Evolutionary conservation across 192 early-diverging fungal species (phyloP).

Genomic region (Gonapodya prolifera): DNA sequence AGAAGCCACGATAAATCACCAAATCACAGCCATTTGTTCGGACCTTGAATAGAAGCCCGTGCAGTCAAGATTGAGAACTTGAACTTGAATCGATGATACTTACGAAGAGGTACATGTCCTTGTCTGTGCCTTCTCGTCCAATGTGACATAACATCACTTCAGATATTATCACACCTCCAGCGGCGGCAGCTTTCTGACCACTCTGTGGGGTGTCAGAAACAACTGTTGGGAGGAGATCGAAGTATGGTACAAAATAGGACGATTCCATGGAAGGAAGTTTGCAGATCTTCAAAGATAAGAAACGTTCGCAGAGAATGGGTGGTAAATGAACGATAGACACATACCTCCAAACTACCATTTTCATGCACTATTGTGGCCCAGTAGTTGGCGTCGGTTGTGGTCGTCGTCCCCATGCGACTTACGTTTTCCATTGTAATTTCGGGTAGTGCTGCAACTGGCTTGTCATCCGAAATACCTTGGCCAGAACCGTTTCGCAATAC

Average conservation of each 20-base stretch:
- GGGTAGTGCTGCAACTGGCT: slow-evolving; percentile 19
- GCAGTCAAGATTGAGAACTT: slow-evolving; percentile 1
- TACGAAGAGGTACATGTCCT: slow-evolving; percentile 60
- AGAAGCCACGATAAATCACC: slow-evolving; percentile 47
- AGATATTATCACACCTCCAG: slow-evolving; percentile 34
- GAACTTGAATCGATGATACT: slow-evolving; percentile 8
- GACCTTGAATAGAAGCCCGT: slow-evolving; percentile 25
- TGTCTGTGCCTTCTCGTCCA: slow-evolving; percentile 31
- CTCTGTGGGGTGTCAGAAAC: slow-evolving; percentile 31
- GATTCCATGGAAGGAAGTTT: background rate
- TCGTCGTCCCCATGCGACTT: slow-evolving; percentile 10
- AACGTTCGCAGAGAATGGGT: too few species aligned
- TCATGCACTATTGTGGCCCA: slow-evolving; percentile 56
- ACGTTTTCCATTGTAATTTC: slow-evolving; percentile 16
- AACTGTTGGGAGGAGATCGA: slow-evolving; percentile 42
- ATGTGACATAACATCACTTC: slow-evolving; percentile 58
- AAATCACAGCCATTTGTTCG: slow-evolving; percentile 54
- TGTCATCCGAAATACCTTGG: slow-evolving; percentile 17
- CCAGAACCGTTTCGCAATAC: slow-evolving; percentile 12
- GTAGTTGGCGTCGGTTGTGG: slow-evolving; percentile 22
- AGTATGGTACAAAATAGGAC: slow-evolving; percentile 22
- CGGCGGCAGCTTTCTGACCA: slow-evolving; percentile 20
- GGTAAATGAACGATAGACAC: background rate
- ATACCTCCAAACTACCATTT: slow-evolving; percentile 54
- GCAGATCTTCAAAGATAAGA: background rate